Conservation (phyloP, 2,329 filamentous ascomycete species). For the Penicillium sclerotiorum region DNA sequence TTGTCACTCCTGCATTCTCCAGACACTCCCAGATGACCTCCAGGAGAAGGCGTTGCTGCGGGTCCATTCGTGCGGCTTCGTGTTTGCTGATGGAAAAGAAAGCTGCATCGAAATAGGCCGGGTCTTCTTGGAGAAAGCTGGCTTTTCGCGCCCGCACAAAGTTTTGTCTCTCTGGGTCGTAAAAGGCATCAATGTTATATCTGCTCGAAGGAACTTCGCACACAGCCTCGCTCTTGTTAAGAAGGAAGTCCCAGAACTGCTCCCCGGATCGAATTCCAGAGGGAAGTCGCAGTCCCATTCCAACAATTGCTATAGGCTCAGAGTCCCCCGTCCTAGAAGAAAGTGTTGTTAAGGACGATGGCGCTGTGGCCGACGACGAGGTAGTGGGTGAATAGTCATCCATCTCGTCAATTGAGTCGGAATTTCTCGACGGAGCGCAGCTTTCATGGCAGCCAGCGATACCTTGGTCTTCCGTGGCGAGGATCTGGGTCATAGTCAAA, state of each 20-base stretch:
- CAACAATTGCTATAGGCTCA: slow-evolving; percentile 24
- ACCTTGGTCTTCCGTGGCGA: neutral
- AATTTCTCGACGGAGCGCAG: neutral
- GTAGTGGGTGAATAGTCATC: neutral
- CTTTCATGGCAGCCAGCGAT: neutral
- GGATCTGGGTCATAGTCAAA: no score
- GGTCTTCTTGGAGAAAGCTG: slow-evolving; percentile 35
- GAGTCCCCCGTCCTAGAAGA: neutral
- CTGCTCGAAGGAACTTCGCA: slow-evolving; percentile 27
- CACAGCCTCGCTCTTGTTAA: slow-evolving; percentile 22
- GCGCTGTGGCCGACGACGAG: neutral
- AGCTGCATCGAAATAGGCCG: neutral
- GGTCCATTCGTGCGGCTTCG: slow-evolving; percentile 32
- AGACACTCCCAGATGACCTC: slow-evolving; percentile 38
- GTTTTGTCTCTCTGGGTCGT: slow-evolving; percentile 20
- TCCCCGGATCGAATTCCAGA: slow-evolving; percentile 13
- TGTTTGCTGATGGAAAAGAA: slow-evolving; percentile 31
- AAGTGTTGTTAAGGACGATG: neutral
- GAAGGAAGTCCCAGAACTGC: slow-evolving; percentile 26
- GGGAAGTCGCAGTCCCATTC: slow-evolving; percentile 28
- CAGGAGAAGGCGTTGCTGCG: slow-evolving; percentile 35
- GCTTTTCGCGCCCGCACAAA: slow-evolving; percentile 16
- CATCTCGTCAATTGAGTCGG: no score
- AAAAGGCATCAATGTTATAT: slow-evolving; percentile 29
- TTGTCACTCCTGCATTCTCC: slow-evolving; percentile 33